phyloP scores from a whole-genome alignment of 2,329 filamentous ascomycete species.

The Seiridium unicorne region DNA sequence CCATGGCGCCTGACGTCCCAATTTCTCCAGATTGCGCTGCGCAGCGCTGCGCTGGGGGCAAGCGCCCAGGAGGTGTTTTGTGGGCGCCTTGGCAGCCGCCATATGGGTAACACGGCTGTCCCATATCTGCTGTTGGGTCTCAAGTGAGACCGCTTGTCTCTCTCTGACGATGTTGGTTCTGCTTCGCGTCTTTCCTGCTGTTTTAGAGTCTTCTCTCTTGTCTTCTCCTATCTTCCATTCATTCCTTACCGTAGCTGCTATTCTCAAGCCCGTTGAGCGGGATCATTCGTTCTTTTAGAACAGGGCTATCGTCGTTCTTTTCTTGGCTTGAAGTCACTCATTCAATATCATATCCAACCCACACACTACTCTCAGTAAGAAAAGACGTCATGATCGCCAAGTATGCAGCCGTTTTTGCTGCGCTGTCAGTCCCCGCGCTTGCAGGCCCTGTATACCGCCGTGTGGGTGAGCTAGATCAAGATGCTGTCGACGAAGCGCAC shows the following conservation, averaged over 20 bases:
- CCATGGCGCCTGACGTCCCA: background rate
- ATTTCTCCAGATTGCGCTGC: background rate
- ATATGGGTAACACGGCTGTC: background rate
- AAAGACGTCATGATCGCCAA: conserved; percentile 8
- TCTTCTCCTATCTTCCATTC: background rate
- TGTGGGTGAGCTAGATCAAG: conserved; percentile 34
- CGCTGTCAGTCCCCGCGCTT: background rate
- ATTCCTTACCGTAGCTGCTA: background rate
- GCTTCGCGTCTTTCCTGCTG: background rate
- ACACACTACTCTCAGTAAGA: background rate
- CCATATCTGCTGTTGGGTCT: background rate
- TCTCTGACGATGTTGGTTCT: background rate
- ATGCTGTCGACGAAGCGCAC: conserved; percentile 40
- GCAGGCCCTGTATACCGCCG: conserved; percentile 23
- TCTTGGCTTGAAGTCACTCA: conserved; percentile 1
- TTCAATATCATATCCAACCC: background rate
- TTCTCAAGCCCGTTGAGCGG: conserved; percentile 11
- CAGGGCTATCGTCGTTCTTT: background rate
- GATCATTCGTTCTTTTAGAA: conserved; percentile 11
- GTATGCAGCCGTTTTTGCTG: conserved; percentile 2
- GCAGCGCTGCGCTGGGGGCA: background rate
- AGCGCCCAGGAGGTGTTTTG: conserved; percentile 6
- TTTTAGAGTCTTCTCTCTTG: background rate
- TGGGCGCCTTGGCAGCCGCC: conserved; percentile 2
- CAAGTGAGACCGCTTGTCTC: background rate